Evolutionary conservation across 1,139 yeast genomes (phyloP).

Genomic region (Diutina neorugosa): DNA sequence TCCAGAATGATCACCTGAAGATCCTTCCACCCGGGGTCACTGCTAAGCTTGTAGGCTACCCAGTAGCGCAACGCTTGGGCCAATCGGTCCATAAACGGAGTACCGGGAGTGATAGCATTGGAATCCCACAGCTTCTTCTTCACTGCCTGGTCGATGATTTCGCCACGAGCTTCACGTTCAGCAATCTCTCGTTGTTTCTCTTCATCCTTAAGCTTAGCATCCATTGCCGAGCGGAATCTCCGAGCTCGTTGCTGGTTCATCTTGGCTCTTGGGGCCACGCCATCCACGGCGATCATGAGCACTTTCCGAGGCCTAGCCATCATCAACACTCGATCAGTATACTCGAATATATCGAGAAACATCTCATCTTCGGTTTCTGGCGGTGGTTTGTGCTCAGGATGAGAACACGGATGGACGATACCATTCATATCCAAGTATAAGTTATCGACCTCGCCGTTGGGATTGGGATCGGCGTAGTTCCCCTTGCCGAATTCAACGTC

Average conservation of each 20-base stretch:
- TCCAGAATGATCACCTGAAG: conserved; percentile 80
- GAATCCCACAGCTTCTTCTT: conserved; percentile 80
- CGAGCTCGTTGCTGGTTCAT: conserved; percentile 99
- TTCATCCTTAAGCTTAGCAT: conserved; percentile 59
- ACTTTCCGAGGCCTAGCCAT: conserved; percentile 78
- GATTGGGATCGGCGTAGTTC: conserved; percentile 12
- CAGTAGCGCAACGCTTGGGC: conserved; percentile 80
- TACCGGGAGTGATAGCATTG: conserved; percentile 95
- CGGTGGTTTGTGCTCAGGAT: conserved; percentile 44
- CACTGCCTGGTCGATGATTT: conserved; percentile 42
- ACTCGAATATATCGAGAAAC: conserved; percentile 85
- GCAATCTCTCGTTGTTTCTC: conserved; percentile 43
- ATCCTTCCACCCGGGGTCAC: conserved; percentile 86
- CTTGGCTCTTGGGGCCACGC: conserved; percentile 98
- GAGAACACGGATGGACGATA: conserved; percentile 88
- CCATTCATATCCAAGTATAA: conserved; percentile 72
- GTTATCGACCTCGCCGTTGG: conserved; percentile 90
- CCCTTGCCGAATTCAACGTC: neutral
- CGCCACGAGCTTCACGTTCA: conserved; percentile 49
- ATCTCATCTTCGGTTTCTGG: conserved; percentile 74
- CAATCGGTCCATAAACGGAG: conserved; percentile 91
- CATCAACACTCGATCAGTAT: conserved; percentile 86
- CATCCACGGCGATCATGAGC: conserved; percentile 96
- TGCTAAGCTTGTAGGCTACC: conserved; percentile 80
- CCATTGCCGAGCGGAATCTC: conserved; percentile 76